phyloP scores from a whole-genome alignment of 2,329 filamentous ascomycete species.

The Fusarium sp. region DNA sequence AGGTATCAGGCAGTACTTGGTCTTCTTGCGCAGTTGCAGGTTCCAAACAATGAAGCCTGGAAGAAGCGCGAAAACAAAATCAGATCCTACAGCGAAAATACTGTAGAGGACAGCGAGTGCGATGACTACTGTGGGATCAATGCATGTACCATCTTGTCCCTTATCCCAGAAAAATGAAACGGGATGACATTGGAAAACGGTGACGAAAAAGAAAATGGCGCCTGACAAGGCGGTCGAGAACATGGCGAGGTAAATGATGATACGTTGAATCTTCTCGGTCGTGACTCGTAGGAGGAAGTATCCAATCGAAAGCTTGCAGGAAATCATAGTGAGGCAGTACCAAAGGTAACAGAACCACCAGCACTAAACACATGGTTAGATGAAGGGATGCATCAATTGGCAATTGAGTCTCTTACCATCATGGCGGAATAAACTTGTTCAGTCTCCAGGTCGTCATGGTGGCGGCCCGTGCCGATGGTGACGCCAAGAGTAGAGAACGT shows the following conservation, averaged over 20 bases:
- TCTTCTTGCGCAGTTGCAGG: conserved; percentile 60
- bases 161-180: conserved; percentile 47
- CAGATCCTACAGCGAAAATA: conserved; percentile 56
- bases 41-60: conserved; percentile 64
- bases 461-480: conserved; percentile 51
- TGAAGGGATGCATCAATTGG: not conserved
- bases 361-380: conserved; percentile 23
- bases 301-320: conserved; percentile 51
- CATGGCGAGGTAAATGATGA: conserved; percentile 47
- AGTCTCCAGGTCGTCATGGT: conserved; percentile 44
- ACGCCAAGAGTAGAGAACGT: conserved; percentile 43
- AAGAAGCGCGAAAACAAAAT: conserved; percentile 60
- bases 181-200: conserved; percentile 46
- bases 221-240: conserved; percentile 44
- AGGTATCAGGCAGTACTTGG: conserved; percentile 60
- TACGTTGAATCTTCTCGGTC: conserved; percentile 19
- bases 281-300: conserved; percentile 51
- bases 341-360: conserved; percentile 49
- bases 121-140: conserved; percentile 54
- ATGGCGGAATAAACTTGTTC: conserved; percentile 44
- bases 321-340: conserved; percentile 43
- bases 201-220: conserved; percentile 48
- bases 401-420: conserved; percentile 43
- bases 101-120: conserved; percentile 61
- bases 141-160: conserved; percentile 40